Evolutionary conservation across 208 protist species (phyloP).

Genomic region (Acanthamoeba royreba): DNA sequence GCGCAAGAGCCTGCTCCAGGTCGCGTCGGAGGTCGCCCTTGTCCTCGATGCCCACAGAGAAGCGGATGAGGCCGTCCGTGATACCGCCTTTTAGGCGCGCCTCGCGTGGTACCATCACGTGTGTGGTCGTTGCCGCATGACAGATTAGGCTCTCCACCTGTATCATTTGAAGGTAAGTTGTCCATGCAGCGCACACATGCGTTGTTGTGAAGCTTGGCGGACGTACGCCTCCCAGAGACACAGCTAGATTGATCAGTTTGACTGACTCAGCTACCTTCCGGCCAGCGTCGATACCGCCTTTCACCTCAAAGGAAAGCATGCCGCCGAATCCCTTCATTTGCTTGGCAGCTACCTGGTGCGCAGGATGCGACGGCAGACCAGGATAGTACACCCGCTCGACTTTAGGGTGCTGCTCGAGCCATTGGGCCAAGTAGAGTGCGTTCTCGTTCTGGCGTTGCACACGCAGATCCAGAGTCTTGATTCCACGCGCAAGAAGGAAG

Average conservation of each 20-base stretch:
- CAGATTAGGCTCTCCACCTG: slow-evolving; percentile 90
- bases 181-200: too few relatives aligned
- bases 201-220: too few relatives aligned
- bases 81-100: slow-evolving; percentile 83
- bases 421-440: slow-evolving; percentile 82
- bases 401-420: slow-evolving; percentile 74
- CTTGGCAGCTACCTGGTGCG: slow-evolving; percentile 78
- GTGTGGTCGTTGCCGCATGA: slow-evolving; percentile 90
- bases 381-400: slow-evolving; percentile 89
- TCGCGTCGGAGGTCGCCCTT: slow-evolving; percentile 89
- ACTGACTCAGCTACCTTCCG: slow-evolving; percentile 82
- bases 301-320: slow-evolving; percentile 79
- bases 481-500: slow-evolving; percentile 89
- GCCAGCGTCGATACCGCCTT: slow-evolving; percentile 54
- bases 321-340: slow-evolving; percentile 82
- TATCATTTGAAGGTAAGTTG: not conserved
- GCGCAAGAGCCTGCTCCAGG: slow-evolving; percentile 83
- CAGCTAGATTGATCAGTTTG: slow-evolving; percentile 90
- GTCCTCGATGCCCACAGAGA: slow-evolving; percentile 91
- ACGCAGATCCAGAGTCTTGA: slow-evolving; percentile 92
- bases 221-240: slow-evolving; percentile 85
- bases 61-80: slow-evolving; percentile 87
- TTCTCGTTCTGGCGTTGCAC: slow-evolving; percentile 88
- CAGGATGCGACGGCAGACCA: slow-evolving; percentile 86
- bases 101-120: slow-evolving; percentile 89